A percentile compares a stretch with the other conserved stretches of the same genome.
Evolutionary conservation across 2,329 filamentous ascomycete species (phyloP).

Genomic region (Penicillium italicum): DNA sequence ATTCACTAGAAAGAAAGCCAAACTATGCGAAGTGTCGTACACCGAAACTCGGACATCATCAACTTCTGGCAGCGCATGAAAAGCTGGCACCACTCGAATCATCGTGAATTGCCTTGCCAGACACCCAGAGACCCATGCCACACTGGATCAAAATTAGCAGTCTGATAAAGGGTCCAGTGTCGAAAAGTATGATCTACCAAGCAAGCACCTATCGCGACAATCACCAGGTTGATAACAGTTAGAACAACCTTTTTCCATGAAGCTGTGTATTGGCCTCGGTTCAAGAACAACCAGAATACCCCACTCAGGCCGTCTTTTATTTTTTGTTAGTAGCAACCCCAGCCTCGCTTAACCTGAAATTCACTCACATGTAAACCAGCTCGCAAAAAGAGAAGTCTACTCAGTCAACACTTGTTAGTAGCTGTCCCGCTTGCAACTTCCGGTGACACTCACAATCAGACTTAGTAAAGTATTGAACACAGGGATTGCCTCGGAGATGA

Average conservation of each 20-base stretch:
- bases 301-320: slow-evolving; percentile 12
- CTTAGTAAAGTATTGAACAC: slow-evolving; percentile 63
- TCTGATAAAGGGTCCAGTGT: neutral
- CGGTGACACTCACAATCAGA: slow-evolving; percentile 44
- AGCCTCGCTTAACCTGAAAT: neutral
- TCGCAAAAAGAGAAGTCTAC: slow-evolving; percentile 54
- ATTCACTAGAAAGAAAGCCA: neutral
- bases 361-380: slow-evolving; percentile 57
- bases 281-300: slow-evolving; percentile 16
- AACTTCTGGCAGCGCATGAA: slow-evolving; percentile 5
- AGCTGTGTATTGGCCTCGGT: slow-evolving; percentile 7
- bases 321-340: neutral
- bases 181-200: neutral
- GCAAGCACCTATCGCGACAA: slow-evolving; percentile 12
- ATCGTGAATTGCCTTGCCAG: slow-evolving; percentile 17
- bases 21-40: neutral
- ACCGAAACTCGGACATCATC: neutral
- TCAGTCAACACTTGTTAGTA: slow-evolving; percentile 18
- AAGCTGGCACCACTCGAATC: slow-evolving; percentile 11
- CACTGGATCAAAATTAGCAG: neutral
- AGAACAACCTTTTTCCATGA: slow-evolving; percentile 9
- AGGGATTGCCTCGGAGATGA: slow-evolving; percentile 66
- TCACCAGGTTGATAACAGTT: slow-evolving; percentile 6
- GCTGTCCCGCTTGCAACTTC: neutral
- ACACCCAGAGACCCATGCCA: slow-evolving; percentile 19